Conservation (phyloP, 352 stramenopile species). For the Aphanomyces invadans region DNA sequence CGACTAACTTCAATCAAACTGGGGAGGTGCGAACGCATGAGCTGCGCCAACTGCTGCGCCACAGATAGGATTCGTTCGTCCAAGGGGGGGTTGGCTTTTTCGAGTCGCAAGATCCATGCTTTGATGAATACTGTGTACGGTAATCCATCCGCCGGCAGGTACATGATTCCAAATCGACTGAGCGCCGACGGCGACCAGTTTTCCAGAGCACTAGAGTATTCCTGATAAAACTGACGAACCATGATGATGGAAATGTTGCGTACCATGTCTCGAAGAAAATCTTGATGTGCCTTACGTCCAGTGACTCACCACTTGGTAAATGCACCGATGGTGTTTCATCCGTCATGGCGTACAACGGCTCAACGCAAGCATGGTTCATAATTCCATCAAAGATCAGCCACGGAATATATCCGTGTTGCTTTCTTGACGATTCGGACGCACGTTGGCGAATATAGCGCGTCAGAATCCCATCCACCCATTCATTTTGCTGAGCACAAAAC, state of each 20-base stretch:
- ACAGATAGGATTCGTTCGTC: constrained; percentile 28
- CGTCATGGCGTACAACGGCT: constrained; percentile 17
- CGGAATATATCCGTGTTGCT: constrained; percentile 23
- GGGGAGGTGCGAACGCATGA: constrained; percentile 41
- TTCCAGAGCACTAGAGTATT: constrained; percentile 34
- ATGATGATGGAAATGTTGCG: neutral
- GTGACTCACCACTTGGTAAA: constrained; percentile 55
- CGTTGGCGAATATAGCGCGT: constrained; percentile 44
- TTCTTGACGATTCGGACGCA: constrained; percentile 26
- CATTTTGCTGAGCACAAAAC: constrained; percentile 34
- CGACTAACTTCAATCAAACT: constrained; percentile 50
- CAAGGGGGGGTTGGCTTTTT: constrained; percentile 26
- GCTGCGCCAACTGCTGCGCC: constrained; percentile 40
- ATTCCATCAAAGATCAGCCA: constrained; percentile 66
- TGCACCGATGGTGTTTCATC: constrained; percentile 4
- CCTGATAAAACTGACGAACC: too few species aligned
- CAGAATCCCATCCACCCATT: constrained; percentile 55
- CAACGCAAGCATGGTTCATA: constrained; percentile 10
- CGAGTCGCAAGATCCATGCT: constrained; percentile 37
- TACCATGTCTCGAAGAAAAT: constrained; percentile 22
- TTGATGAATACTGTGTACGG: constrained; percentile 65
- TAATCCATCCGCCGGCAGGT: constrained; percentile 42
- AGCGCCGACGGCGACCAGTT: constrained; percentile 47
- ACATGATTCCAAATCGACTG: constrained; percentile 49
- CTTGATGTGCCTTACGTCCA: constrained; percentile 25